Base-by-base conservation (phyloP, 768 basidiomycete genomes). In the Amylocystis lapponica region DNA sequence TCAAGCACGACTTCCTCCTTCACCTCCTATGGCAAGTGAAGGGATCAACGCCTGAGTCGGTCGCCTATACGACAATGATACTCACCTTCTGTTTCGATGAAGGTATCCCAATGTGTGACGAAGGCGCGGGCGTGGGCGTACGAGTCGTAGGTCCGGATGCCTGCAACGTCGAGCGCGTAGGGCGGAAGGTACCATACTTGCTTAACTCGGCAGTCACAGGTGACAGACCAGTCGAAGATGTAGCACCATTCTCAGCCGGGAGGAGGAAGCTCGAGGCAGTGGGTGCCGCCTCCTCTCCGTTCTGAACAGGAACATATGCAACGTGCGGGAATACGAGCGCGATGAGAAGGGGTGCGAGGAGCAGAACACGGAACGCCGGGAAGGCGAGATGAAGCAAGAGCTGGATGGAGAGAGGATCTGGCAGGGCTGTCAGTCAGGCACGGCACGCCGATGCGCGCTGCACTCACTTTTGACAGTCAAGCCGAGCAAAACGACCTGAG, bases 181-280 rank as follows among this genome's bases (percentile, higher is more conserved):
- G 41, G 40, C 66, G 68, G 70, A 87, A 88, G 11, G 87, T 89
- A 13, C 87, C 87, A 57, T 90, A 90, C 60, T 86, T 87, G 61
- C 67, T 71, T 38, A 61, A 59, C 46, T 66, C 56, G 9, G 66
- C 66, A 12, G 70, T 54, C 22, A 72, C 61, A 33, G 73, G 62
- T 23, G 75, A 69, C 32, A 83, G 69, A 21, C 77, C 75, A 3
- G 75, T 67, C 7, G 81, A 78, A 1, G 73, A 49, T 22, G 65
- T 66, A 23, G 70, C 64, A 27, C 59, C 60, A 20, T 62, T 60
- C 19, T 70, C 79, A 3, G 77, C 63, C 19, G 80, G 74, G 14
- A 83, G 65, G 27, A 82, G 72, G 52, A 78, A 72, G 19, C 71
- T 75, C 0, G 79, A 74, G 19, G 66, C 66, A 6, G 73, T 75